Conservation (phyloP, 75 land plant genomes). For the Cryptomeria japonica region DNA sequence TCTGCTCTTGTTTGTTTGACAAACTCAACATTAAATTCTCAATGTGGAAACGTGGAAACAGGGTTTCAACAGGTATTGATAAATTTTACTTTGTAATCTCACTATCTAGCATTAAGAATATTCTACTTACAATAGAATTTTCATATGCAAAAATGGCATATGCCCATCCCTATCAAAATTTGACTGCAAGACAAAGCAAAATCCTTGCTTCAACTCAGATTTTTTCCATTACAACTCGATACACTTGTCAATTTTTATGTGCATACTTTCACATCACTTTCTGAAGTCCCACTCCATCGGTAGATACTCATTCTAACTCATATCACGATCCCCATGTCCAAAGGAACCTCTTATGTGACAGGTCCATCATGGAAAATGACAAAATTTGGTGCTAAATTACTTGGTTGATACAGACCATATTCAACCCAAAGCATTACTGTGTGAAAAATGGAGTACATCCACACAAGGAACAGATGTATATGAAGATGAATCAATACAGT, state of each 20-base stretch:
- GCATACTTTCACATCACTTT: neutral
- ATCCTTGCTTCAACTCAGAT: too few species aligned
- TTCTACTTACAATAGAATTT: neutral
- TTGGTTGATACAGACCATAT: neutral
- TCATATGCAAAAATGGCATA: neutral
- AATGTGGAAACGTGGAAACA: conserved; percentile 16
- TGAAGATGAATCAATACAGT: neutral
- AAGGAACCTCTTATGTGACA: neutral
- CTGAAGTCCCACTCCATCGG: neutral
- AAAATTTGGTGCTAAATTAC: neutral
- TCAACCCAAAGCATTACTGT: neutral
- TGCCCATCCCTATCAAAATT: too few species aligned
- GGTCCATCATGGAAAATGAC: neutral
- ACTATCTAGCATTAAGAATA: neutral
- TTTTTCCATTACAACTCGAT: too few species aligned
- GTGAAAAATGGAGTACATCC: neutral
- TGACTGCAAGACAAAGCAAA: too few species aligned
- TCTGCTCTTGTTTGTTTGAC: conserved; percentile 49
- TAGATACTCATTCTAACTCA: neutral
- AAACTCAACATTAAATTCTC: conserved; percentile 13
- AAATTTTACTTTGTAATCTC: neutral
- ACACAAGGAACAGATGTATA: too few species aligned
- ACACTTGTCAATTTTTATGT: neutral
- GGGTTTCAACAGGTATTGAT: conserved; percentile 44
- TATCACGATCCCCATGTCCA: neutral